phyloP scores from a whole-genome alignment of 257 asterid genomes.

The Phtheirospermum japonicum region DNA sequence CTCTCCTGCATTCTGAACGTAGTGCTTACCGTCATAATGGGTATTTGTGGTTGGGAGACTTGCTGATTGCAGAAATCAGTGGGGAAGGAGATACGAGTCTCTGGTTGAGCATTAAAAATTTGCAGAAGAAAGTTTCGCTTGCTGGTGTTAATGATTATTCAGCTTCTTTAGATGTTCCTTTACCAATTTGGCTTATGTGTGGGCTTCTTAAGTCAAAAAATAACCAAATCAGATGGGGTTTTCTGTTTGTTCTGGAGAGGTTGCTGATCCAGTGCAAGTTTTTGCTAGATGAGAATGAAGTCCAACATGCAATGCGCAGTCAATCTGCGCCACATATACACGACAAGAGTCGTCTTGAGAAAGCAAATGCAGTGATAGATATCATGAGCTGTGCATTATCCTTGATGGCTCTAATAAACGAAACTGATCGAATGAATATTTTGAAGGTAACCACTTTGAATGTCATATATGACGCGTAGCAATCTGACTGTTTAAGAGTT shows the following conservation, averaged over 20 bases:
- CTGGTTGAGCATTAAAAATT: constrained; percentile 65
- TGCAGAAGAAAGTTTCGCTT: constrained; percentile 70
- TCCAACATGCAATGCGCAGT: constrained; percentile 52
- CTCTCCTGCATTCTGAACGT: constrained; percentile 95
- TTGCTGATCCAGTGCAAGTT: constrained; percentile 91
- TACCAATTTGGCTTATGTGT: constrained; percentile 94
- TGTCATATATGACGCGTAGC: constrained; percentile 10
- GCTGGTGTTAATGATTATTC: constrained; percentile 85
- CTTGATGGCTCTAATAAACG: constrained; percentile 90
- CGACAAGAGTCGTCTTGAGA: constrained; percentile 74
- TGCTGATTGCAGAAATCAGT: constrained; percentile 82
- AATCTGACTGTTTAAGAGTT: constrained; percentile 15
- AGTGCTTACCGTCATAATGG: constrained; percentile 84
- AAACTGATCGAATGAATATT: constrained; percentile 93
- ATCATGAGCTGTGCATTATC: constrained; percentile 93
- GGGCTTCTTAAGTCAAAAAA: constrained; percentile 88
- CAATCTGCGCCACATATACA: constrained; percentile 48
- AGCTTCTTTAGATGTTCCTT: constrained; percentile 66
- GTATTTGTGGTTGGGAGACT: constrained; percentile 92
- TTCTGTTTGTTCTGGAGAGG: constrained; percentile 88
- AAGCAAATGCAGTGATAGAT: constrained; percentile 90
- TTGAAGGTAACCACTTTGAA: constrained; percentile 57
- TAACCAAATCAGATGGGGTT: constrained; percentile 78
- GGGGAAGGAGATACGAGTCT: constrained; percentile 64
- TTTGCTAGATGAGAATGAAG: constrained; percentile 96